A percentile compares a stretch with the other conserved stretches of the same genome.
Evolutionary conservation across 2,329 filamentous ascomycete genomes (phyloP).

Genomic region (Fusarium robinianum): DNA sequence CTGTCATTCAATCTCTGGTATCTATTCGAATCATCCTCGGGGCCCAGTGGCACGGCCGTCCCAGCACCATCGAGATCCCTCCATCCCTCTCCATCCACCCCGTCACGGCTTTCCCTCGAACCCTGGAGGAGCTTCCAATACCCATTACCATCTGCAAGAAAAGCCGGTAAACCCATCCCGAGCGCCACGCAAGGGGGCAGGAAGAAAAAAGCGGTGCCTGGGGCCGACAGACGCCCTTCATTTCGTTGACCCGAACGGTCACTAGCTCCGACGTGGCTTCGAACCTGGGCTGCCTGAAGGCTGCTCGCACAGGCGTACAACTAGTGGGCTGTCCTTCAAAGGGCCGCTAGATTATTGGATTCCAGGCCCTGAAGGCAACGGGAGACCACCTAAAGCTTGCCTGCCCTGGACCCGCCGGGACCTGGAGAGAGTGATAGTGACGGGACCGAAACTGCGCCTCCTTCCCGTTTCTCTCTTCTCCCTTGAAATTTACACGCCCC

Average conservation of each 20-base stretch:
- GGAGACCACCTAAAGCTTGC: background rate
- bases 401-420: too few relatives aligned
- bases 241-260: slow-evolving; percentile 27
- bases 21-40: slow-evolving; percentile 12
- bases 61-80: slow-evolving; percentile 9
- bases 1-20: slow-evolving; percentile 11
- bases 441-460: background rate
- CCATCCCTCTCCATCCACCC: background rate
- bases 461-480: slow-evolving; percentile 1
- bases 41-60: slow-evolving; percentile 21
- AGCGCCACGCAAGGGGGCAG: slow-evolving; percentile 21
- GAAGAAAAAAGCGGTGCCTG: slow-evolving; percentile 10
- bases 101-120: background rate
- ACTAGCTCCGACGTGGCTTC: slow-evolving; percentile 13
- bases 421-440: background rate
- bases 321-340: slow-evolving; percentile 11
- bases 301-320: too few relatives aligned
- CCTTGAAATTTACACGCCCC: too few relatives aligned
- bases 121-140: too few relatives aligned
- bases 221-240: slow-evolving; percentile 28
- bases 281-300: too few relatives aligned
- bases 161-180: slow-evolving; percentile 2
- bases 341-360: slow-evolving; percentile 2
- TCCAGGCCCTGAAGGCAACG: slow-evolving; percentile 4
- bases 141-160: too few relatives aligned